Conservation (phyloP, 495 filamentous ascomycete genomes). For the Mytilinidion resinicola region DNA sequence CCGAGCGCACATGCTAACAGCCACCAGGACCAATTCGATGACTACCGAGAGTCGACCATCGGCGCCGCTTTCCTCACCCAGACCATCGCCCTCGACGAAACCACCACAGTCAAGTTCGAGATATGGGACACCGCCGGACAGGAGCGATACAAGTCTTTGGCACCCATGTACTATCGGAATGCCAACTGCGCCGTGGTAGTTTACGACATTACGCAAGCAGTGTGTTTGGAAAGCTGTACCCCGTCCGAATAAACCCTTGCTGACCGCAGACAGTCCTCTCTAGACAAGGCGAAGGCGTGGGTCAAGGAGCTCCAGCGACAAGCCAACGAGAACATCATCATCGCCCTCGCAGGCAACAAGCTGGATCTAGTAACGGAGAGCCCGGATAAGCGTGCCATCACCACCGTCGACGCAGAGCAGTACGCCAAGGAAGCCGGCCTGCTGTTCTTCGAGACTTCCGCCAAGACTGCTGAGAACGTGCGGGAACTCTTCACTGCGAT, state of each 20-base stretch:
- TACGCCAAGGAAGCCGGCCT: constrained; percentile 90
- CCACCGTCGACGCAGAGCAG: constrained; percentile 82
- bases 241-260: neutral
- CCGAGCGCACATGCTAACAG: neutral
- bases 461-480: constrained; percentile 94
- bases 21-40: constrained; percentile 94
- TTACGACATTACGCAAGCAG: constrained; percentile 98
- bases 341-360: constrained; percentile 96
- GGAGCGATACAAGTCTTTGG: constrained; percentile 95
- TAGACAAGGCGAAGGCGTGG: constrained; percentile 98
- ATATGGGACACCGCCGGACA: constrained; percentile 99
- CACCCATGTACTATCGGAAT: constrained; percentile 99
- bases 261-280: constrained; percentile 59
- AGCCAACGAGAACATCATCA: constrained; percentile 99
- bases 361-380: constrained; percentile 84
- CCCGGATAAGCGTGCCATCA: constrained; percentile 88
- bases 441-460: constrained; percentile 95
- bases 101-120: constrained; percentile 98
- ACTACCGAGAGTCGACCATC: constrained; percentile 98
- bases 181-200: constrained; percentile 98
- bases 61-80: constrained; percentile 98
- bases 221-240: constrained; percentile 43
- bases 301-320: constrained; percentile 98
- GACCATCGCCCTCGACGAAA: constrained; percentile 94
- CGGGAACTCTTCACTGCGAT: constrained; percentile 96